Evolutionary conservation across 1,284 basidiomycete species (phyloP).

Genomic region (Apiotrichum gamsii): DNA sequence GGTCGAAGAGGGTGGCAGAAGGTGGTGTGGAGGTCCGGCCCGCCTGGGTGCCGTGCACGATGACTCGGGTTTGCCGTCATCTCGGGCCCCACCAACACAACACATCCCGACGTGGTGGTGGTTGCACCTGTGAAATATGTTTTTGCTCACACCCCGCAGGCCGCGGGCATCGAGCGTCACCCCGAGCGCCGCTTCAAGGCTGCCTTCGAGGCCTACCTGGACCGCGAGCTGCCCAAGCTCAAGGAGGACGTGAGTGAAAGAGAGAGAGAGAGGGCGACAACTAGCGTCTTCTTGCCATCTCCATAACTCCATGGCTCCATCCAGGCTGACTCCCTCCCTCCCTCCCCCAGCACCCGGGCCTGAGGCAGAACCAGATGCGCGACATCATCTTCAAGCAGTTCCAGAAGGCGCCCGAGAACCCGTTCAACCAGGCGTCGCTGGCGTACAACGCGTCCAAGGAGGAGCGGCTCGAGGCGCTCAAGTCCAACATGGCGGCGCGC

Average conservation of each 20-base stretch:
- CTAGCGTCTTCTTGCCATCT: no score
- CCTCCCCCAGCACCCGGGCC: constrained; percentile 37
- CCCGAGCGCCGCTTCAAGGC: constrained; percentile 93
- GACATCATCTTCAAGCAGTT: constrained; percentile 47
- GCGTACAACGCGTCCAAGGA: constrained; percentile 77
- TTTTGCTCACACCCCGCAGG: constrained; percentile 48
- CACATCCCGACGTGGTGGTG: no score
- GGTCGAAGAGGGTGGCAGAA: constrained; percentile 5
- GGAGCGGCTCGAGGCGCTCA: constrained; percentile 66
- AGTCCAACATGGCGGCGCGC: constrained; percentile 47
- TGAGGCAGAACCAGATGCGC: constrained; percentile 46
- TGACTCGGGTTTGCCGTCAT: no score
- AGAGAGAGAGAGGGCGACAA: not conserved
- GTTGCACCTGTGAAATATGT: no score
- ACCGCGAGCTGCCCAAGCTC: constrained; percentile 72
- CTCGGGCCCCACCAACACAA: not conserved
- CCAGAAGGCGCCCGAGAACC: constrained; percentile 48
- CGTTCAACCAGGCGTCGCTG: constrained; percentile 70
- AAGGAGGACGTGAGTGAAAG: constrained; percentile 57
- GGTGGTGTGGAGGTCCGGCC: not conserved
- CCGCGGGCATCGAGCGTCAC: constrained; percentile 81
- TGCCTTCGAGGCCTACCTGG: constrained; percentile 87
- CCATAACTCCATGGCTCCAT: no score
- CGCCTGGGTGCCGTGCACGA: not conserved
- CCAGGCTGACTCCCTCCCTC: no score